Evolutionary conservation across 2,329 filamentous ascomycete species (phyloP).

Genomic region (Cordyceps militaris): DNA sequence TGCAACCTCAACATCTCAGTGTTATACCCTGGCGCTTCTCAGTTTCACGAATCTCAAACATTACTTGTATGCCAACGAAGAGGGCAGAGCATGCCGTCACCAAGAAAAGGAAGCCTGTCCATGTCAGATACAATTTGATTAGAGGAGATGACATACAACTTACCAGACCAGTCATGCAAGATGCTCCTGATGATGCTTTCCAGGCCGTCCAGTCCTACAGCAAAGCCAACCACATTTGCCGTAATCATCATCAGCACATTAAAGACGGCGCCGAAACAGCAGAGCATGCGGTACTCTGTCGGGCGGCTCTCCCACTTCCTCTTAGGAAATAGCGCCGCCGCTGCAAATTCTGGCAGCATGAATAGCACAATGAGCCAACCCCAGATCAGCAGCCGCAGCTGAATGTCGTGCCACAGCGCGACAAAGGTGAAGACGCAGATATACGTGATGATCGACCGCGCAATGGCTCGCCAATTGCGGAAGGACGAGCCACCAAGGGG

Average conservation of each 20-base stretch:
- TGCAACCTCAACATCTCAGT: constrained; percentile 63
- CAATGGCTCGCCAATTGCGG: constrained; percentile 37
- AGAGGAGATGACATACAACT: constrained; percentile 17
- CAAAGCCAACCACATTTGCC: constrained; percentile 92
- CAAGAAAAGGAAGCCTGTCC: constrained; percentile 64
- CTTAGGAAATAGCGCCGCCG: constrained; percentile 62
- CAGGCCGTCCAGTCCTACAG: constrained; percentile 81
- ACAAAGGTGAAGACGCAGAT: constrained; percentile 91
- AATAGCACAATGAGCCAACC: constrained; percentile 95
- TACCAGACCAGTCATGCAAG: constrained; percentile 64
- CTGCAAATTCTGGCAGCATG: constrained; percentile 80
- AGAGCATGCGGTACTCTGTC: constrained; percentile 70
- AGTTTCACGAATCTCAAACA: constrained; percentile 89
- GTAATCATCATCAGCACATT: constrained; percentile 95
- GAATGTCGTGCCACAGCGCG: constrained; percentile 95
- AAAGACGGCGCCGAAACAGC: constrained; percentile 69
- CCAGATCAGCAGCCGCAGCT: constrained; percentile 85
- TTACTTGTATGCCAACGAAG: constrained; percentile 82
- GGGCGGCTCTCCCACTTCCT: constrained; percentile 63
- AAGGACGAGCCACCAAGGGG: constrained; percentile 70
- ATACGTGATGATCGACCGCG: constrained; percentile 64
- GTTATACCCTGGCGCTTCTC: constrained; percentile 77
- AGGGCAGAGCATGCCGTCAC: constrained; percentile 62
- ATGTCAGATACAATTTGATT: not conserved
- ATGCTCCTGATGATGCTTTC: constrained; percentile 70